Percentiles rank a stretch among this genome's conserved stretches.
These are phyloP conservation scores for Solanum tarapatanum DNA, from an alignment of 257 asterid species.

Conservation along the genomic window DNA sequence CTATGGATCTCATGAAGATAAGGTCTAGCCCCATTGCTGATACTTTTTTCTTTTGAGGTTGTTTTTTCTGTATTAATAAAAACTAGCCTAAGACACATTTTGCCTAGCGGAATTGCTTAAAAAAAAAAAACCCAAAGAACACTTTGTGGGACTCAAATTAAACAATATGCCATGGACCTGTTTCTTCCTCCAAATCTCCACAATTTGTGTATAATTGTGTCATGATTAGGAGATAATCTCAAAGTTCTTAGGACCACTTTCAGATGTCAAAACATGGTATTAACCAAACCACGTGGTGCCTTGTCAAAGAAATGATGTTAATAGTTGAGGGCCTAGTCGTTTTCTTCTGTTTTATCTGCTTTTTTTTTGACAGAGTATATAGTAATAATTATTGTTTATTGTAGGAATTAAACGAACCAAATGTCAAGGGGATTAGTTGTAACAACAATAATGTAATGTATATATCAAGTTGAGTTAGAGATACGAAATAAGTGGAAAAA, in stretches of 20 bases:
- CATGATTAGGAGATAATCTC: not conserved
- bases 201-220: not conserved
- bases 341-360: not conserved
- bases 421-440: not conserved
- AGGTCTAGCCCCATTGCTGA: no score
- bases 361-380: not conserved
- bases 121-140: not conserved
- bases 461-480: not conserved
- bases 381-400: not conserved
- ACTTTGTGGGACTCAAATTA: not conserved
- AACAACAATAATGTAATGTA: not conserved
- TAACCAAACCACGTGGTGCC: not conserved
- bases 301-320: not conserved
- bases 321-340: not conserved
- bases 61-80: no score
- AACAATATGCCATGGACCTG: not conserved
- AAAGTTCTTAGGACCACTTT: not conserved
- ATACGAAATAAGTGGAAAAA: not conserved
- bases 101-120: no score
- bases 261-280: not conserved
- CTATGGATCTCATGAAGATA: not conserved
- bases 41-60: no score
- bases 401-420: not conserved
- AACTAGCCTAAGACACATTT: no score
- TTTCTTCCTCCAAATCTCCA: not conserved